These are phyloP conservation scores for Crithidia mellificae DNA, from an alignment of 208 protist genomes.

Conservation along the genomic window DNA sequence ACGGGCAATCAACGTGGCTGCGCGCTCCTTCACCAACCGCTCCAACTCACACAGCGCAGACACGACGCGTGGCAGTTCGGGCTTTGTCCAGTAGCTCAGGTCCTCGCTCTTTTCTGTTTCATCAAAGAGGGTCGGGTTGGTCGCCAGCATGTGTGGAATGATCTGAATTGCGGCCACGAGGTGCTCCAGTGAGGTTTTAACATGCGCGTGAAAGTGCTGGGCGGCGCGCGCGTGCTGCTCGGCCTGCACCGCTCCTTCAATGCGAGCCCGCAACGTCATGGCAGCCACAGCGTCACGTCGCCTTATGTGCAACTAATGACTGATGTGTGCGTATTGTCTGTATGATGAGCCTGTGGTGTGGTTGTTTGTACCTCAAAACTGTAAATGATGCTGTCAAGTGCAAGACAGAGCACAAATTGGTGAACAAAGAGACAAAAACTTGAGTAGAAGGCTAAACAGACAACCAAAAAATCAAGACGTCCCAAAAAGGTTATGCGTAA, in stretches of 20 bases:
- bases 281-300: no score
- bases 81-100: slow-evolving; percentile 16
- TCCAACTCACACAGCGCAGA: slow-evolving; percentile 12
- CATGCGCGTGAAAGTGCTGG: background rate
- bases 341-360: no score
- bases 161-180: background rate
- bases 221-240: slow-evolving; percentile 8
- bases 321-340: no score
- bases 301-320: no score
- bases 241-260: slow-evolving; percentile 18
- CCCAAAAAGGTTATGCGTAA: no score
- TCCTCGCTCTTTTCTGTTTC: background rate
- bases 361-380: no score
- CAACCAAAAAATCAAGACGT: no score
- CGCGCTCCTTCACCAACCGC: slow-evolving; percentile 11
- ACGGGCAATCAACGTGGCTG: background rate
- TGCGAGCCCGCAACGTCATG: slow-evolving; percentile 17
- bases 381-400: no score
- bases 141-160: background rate
- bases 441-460: no score
- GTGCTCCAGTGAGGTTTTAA: background rate
- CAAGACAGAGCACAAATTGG: no score
- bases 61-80: slow-evolving; percentile 13
- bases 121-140: background rate
- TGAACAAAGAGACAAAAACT: no score